Evolutionary conservation across 2,329 filamentous ascomycete genomes (phyloP), one percentile per base, ranked within the genome.

Genomic region (Fusarium anguioides): DNA sequence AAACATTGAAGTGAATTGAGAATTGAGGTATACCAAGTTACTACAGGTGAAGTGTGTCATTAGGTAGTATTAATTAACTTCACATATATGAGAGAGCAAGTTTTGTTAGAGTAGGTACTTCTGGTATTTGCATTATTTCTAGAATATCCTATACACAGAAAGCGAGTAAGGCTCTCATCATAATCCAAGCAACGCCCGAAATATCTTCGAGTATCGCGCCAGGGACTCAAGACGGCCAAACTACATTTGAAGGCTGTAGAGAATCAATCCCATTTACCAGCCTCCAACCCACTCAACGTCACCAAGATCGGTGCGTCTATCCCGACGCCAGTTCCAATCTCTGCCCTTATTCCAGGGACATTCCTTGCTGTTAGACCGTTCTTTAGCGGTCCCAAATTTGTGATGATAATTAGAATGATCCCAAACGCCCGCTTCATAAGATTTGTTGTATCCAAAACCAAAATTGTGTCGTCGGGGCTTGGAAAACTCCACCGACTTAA

Each of bases 221-320:
- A 62, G 48, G 65, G 65, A 66, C 56, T 40, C 61, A 56, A 49
- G 60, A 68, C 63, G 66, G 79, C 80, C 76, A 79, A 86, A 86
- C 86, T 82, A 89, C 86, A 88, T 89, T 86, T 87, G 87, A 78
- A 83, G 76, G 77, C 69, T 64, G 74, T 58, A 48, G 72, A 70
- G 78, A 82, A 68, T 80, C 77, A 75, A 79, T 79, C 72, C 89
- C 89, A 14, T 68, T 79, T 92, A 89, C 89, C 92, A 96, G 82
- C 92, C 93, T 84, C 94, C 94, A 89, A 97, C 93, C 90, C 95
- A 97, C 88, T 97, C 94, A 83, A 94, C 82, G 76, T 95, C 91
- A 76, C 89, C 90, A 78, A 92, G 86, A 81, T 91, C 90, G 75
- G 84, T 79, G 72, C 85, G 86, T 75, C 81, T 83, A 66, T 91